Conservation (phyloP, 1,139 yeast species). For the Kodamaea sp. region DNA sequence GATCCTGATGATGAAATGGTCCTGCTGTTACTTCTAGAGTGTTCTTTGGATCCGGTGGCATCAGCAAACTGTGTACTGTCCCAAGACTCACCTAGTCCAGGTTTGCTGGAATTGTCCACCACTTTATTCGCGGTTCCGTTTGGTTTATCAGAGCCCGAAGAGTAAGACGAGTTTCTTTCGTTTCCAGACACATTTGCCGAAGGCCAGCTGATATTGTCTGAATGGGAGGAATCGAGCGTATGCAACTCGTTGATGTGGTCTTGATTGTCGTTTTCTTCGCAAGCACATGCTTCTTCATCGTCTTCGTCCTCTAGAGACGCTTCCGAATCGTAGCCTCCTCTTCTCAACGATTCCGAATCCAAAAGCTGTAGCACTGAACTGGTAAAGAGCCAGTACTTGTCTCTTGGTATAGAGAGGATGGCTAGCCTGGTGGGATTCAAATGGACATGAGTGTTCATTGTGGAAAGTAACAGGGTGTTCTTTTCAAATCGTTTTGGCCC, state of each 20-base stretch:
- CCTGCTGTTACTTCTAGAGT: not conserved
- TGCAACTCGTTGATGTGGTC: not conserved
- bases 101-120: constrained; percentile 24
- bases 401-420: constrained; percentile 50
- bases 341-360: constrained; percentile 17
- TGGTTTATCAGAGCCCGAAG: constrained; percentile 4
- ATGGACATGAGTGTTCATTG: constrained; percentile 12
- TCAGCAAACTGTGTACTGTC: not conserved
- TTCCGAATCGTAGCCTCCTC: constrained; percentile 3
- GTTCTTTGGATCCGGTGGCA: not conserved
- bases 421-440: constrained; percentile 45
- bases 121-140: constrained; percentile 2
- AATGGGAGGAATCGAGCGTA: not conserved
- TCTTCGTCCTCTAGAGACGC: constrained; percentile 17
- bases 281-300: constrained; percentile 13
- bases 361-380: constrained; percentile 47
- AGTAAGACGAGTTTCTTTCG: constrained; percentile 10
- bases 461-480: too few species aligned
- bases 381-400: constrained; percentile 52
- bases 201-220: constrained; percentile 4
- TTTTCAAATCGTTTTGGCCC: too few species aligned
- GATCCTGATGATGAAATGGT: constrained; percentile 1
- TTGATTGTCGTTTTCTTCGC: constrained; percentile 2
- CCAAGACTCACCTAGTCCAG: constrained; percentile 1
- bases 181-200: constrained; percentile 1